Base-by-base conservation (phyloP, 768 basidiomycete species). In the Auricularia heimuer region DNA sequence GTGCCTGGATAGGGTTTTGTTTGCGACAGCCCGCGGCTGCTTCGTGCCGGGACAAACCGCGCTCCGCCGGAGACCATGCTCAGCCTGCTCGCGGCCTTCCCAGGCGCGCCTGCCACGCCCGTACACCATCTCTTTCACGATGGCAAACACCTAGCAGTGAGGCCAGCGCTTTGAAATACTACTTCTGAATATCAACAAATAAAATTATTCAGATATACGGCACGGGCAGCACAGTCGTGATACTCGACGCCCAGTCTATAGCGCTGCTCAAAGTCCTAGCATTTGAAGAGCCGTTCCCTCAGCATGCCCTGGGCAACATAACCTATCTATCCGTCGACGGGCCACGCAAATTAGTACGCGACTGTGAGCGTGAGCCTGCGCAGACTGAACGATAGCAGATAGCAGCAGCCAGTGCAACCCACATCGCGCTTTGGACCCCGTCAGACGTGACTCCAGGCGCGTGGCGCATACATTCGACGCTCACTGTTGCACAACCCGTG, bases 391-490 rank as follows among this genome's bases (percentile, higher is more conserved):
- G 24, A 36, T 12, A 36, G 29, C 73, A 93, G 92, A 83, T 93
- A 68, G 84, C 88, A 54, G 89, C 89, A 51, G 83, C 89, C 66
- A 83, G 85, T 73, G 82, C 82, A 69, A 78, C 80, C 54, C 83
- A 83, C 63, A 77, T 94, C 60, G 91, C 89, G 61, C 85, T 84
- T 44, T 94, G 92, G 92, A 82, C 82, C n/a, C 80, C 89, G 58
- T 89, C 89, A 29, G 86, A 82, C 45, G 79, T 81, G 16, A 81
- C 83, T 66, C 77, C 82, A 44, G 81, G 85, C 69, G 78, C 79
- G 6, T 94, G 90, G 90, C 82, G 86, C 39, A 82, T 94, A 7
- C 92, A 94, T 72, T 93, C 92, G 2, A 88, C 90, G 21, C 80
- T 94, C 3, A 70, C 82, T n/a, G 80, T 91, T 54, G 82, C 85